Conservation (phyloP, 345 rosid genomes). For the Dipteronia sinensis region DNA sequence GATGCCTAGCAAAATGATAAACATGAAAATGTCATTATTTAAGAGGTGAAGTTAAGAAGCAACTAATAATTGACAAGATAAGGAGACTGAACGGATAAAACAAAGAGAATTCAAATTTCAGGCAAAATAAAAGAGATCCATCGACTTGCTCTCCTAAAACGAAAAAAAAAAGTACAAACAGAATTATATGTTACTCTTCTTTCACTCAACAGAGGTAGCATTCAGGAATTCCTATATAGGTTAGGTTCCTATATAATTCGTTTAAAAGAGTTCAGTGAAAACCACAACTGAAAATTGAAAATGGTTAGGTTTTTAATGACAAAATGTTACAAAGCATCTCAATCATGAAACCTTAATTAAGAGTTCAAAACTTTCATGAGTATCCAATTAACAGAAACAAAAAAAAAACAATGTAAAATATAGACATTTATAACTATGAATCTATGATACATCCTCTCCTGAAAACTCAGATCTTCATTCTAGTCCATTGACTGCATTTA, state of each 20-base stretch:
- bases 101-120: background rate
- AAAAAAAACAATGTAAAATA: background rate
- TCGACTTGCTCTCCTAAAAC: background rate
- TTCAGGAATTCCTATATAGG: background rate
- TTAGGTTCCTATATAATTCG: background rate
- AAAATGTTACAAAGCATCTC: background rate
- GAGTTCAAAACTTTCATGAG: too few species aligned
- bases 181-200: background rate
- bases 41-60: background rate
- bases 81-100: background rate
- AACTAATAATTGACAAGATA: background rate
- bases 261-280: background rate
- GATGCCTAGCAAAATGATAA: constrained; percentile 64
- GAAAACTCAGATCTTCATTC: background rate
- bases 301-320: background rate
- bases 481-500: background rate
- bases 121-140: background rate
- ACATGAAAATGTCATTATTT: constrained; percentile 12
- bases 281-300: background rate
- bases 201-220: background rate
- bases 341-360: background rate
- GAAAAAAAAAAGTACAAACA: background rate
- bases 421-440: background rate
- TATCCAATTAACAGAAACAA: too few species aligned
- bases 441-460: background rate